Percentiles rank a stretch among this genome's conserved stretches.
phyloP scores from a whole-genome alignment of 2,329 filamentous ascomycete species.

The Akanthomyces dipterigenus region DNA sequence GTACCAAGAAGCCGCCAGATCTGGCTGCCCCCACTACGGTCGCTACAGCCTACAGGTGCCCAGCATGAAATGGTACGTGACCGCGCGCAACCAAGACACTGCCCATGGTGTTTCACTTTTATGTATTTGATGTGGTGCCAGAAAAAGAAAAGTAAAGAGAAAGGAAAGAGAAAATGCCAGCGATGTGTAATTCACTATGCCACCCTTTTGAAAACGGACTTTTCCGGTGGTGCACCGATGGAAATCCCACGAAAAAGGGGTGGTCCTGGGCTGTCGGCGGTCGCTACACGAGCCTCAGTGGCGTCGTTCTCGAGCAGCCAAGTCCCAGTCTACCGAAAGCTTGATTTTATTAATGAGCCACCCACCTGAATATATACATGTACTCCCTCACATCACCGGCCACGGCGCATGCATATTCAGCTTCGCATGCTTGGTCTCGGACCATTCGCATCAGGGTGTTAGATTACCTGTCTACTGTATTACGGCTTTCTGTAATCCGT shows the following conservation, averaged over 20 bases:
- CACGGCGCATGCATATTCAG: neutral
- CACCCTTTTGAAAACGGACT: neutral
- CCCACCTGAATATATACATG: too few relatives aligned
- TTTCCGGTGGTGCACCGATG: neutral
- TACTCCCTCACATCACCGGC: neutral
- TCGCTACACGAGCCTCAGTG: neutral
- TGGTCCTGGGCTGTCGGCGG: too few relatives aligned
- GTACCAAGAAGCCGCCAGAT: too few relatives aligned
- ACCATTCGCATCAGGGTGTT: too few relatives aligned
- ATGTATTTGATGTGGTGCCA: neutral
- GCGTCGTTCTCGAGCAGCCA: neutral
- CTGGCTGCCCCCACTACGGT: neutral
- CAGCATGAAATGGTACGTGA: neutral
- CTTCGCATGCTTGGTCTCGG: neutral
- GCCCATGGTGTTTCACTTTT: neutral
- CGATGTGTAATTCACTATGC: too few relatives aligned
- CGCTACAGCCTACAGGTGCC: neutral
- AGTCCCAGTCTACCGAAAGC: neutral
- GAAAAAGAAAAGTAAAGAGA: neutral
- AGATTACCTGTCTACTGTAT: too few relatives aligned
- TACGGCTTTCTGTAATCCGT: too few relatives aligned
- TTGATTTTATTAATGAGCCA: neutral
- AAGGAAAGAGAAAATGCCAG: neutral
- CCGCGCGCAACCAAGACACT: conserved; percentile 2
- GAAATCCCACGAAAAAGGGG: neutral